Conservation (phyloP, 2,329 filamentous ascomycete species). For the Aspergillus thermomutatus region DNA sequence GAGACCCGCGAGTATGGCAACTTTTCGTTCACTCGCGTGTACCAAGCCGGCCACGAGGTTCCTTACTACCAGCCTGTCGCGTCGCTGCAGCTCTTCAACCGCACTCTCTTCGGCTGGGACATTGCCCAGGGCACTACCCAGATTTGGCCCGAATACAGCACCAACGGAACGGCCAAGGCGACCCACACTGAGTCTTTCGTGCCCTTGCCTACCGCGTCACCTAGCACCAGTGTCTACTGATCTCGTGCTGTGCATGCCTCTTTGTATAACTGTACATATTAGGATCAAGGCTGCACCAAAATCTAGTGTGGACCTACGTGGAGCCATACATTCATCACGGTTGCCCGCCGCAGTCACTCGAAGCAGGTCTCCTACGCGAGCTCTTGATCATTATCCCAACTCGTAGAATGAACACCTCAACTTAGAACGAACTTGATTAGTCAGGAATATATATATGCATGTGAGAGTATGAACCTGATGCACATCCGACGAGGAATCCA, state of each 20-base stretch:
- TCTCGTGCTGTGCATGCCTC: neutral
- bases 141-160: slow-evolving; percentile 35
- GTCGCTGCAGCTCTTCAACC: slow-evolving; percentile 58
- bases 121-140: slow-evolving; percentile 50
- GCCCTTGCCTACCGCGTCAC: slow-evolving; percentile 26
- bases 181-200: slow-evolving; percentile 46
- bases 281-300: neutral
- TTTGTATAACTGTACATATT: neutral
- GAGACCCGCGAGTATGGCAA: slow-evolving; percentile 75
- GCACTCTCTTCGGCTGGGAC: slow-evolving; percentile 56
- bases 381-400: neutral
- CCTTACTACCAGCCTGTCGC: slow-evolving; percentile 58
- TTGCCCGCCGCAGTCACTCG: too few relatives aligned
- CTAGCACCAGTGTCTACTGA: slow-evolving; percentile 2
- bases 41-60: slow-evolving; percentile 63
- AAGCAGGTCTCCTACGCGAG: neutral
- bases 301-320: neutral
- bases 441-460: neutral
- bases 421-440: neutral
- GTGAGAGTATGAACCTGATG: neutral
- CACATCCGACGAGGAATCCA: neutral
- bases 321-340: neutral
- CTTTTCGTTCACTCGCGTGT: slow-evolving; percentile 64
- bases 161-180: slow-evolving; percentile 38
- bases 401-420: neutral